phyloP scores from a whole-genome alignment of 108 stramenopile genomes.

The Hondaea fermentalgiana region DNA sequence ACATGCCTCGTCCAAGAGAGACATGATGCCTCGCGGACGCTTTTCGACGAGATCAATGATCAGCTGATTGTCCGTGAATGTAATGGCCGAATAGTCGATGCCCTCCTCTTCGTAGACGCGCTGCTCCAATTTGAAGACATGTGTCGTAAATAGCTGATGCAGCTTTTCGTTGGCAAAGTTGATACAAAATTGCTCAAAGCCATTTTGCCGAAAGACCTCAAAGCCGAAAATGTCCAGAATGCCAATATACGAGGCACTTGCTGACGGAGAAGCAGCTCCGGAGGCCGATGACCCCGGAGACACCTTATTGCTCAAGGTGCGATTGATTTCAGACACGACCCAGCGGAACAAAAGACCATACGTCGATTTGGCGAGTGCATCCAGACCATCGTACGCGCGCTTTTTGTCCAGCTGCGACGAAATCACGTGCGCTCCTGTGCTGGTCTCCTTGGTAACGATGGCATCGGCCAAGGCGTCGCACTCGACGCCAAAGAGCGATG shows the following conservation, averaged over 20 bases:
- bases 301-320: slow-evolving; percentile 54
- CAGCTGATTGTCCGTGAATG: slow-evolving; percentile 75
- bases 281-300: not conserved
- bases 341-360: slow-evolving; percentile 82
- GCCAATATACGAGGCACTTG: slow-evolving; percentile 22
- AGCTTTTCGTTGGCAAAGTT: slow-evolving; percentile 59
- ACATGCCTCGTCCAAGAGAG: slow-evolving; percentile 74
- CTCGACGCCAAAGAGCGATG: slow-evolving; percentile 70
- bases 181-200: slow-evolving; percentile 55
- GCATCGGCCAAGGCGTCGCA: slow-evolving; percentile 56
- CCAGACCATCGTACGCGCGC: slow-evolving; percentile 71
- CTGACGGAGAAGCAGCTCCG: not conserved
- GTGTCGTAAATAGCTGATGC: slow-evolving; percentile 58
- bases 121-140: slow-evolving; percentile 57
- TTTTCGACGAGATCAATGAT: slow-evolving; percentile 75
- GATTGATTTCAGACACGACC: slow-evolving; percentile 78
- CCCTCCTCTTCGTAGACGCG: slow-evolving; percentile 53
- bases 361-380: slow-evolving; percentile 86
- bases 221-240: slow-evolving; percentile 49
- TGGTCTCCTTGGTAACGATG: slow-evolving; percentile 64
- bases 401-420: slow-evolving; percentile 62
- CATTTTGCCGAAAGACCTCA: slow-evolving; percentile 43
- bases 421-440: slow-evolving; percentile 36
- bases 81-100: slow-evolving; percentile 55
- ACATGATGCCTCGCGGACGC: slow-evolving; percentile 55